Conservation (phyloP, 1,139 yeast genomes). For the Candida sojae region DNA sequence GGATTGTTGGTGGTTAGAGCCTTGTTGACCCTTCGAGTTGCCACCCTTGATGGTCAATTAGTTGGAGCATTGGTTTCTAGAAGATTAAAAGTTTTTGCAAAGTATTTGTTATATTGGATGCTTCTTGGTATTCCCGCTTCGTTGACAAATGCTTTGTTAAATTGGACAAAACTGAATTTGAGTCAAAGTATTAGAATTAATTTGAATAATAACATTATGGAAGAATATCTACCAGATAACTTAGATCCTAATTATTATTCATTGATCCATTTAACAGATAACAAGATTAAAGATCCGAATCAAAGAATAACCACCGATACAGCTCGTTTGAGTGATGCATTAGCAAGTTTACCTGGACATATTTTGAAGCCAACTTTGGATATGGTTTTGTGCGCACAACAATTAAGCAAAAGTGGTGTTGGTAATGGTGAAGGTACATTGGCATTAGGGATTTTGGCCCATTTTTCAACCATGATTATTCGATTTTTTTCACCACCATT, state of each 20-base stretch:
- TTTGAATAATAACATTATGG: constrained; percentile 64
- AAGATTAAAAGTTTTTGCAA: constrained; percentile 62
- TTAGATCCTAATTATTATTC: constrained; percentile 50
- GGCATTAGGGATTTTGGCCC: constrained; percentile 78
- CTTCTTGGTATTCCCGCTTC: constrained; percentile 86
- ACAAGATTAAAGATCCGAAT: constrained; percentile 70
- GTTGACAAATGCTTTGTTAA: constrained; percentile 70
- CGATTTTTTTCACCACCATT: constrained; percentile 87
- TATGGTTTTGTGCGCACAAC: constrained; percentile 78
- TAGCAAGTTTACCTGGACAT: constrained; percentile 83
- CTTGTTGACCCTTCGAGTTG: constrained; percentile 75
- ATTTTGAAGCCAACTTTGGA: constrained; percentile 83
- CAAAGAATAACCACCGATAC: constrained; percentile 83
- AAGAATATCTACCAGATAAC: constrained; percentile 66
- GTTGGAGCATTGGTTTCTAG: constrained; percentile 83
- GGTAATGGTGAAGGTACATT: constrained; percentile 85
- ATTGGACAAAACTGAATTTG: constrained; percentile 69
- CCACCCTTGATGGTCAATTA: constrained; percentile 81
- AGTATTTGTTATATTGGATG: constrained; percentile 77
- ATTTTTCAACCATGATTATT: constrained; percentile 73
- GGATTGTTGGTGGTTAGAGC: constrained; percentile 68
- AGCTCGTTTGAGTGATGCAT: constrained; percentile 68
- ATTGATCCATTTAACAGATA: constrained; percentile 55
- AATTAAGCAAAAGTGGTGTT: constrained; percentile 73
- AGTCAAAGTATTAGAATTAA: constrained; percentile 67